phyloP scores from a whole-genome alignment of 108 stramenopile genomes.

The Discostella pseudostelligera region DNA sequence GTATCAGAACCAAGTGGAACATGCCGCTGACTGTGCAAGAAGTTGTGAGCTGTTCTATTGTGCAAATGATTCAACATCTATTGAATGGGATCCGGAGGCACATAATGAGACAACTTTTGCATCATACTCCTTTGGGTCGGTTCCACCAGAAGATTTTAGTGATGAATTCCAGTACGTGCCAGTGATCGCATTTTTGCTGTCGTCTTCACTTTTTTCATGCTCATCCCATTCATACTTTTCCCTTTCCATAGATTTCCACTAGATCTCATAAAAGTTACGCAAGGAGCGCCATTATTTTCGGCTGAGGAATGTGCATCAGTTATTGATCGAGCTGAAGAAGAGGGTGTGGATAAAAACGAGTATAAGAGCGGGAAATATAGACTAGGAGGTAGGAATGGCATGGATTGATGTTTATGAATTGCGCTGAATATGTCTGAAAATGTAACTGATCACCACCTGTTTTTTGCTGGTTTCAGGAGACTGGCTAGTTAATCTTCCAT shows the following conservation, averaged over 20 bases:
- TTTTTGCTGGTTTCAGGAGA: slow-evolving; percentile 19
- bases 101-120: slow-evolving; percentile 31
- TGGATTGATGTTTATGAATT: background rate
- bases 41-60: slow-evolving; percentile 66
- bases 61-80: slow-evolving; percentile 21
- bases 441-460: background rate
- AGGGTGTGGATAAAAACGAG: slow-evolving; percentile 62
- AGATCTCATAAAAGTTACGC: slow-evolving; percentile 61
- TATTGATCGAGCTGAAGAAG: slow-evolving; percentile 43
- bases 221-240: background rate
- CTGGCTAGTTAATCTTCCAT: slow-evolving; percentile 59
- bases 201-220: background rate
- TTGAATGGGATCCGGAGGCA: slow-evolving; percentile 1
- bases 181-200: background rate
- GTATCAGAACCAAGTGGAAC: slow-evolving; percentile 47
- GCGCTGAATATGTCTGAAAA: background rate
- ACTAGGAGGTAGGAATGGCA: slow-evolving; percentile 43
- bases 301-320: slow-evolving; percentile 44
- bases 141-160: slow-evolving; percentile 70
- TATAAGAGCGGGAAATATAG: slow-evolving; percentile 66
- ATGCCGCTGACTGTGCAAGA: slow-evolving; percentile 50
- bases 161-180: slow-evolving; percentile 48
- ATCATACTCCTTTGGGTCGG: slow-evolving; percentile 59
- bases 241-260: slow-evolving; percentile 47
- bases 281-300: slow-evolving; percentile 50